Evolutionary conservation across 164 flowering plant species (phyloP).

Genomic region (Santalum album): DNA sequence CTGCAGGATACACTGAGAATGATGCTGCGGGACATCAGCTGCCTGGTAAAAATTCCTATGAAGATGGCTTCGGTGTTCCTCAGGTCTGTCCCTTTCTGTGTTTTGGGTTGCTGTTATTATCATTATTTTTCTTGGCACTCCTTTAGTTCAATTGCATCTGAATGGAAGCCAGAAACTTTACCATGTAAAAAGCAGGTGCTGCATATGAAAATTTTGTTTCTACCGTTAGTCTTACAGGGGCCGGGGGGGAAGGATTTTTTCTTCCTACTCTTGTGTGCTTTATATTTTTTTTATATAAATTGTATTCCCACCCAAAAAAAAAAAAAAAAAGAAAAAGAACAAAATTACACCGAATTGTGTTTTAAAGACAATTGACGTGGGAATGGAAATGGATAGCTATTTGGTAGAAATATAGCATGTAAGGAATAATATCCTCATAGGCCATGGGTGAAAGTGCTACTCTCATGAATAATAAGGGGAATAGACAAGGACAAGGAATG

Average conservation of each 20-base stretch:
- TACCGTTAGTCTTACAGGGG: not conserved
- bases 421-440: too few relatives aligned
- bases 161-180: not conserved
- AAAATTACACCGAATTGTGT: too few relatives aligned
- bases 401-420: too few relatives aligned
- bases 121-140: not conserved
- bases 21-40: constrained; percentile 38
- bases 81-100: constrained; percentile 41
- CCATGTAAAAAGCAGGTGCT: not conserved
- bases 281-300: too few relatives aligned
- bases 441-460: too few relatives aligned
- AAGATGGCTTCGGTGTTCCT: constrained; percentile 47
- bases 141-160: too few relatives aligned
- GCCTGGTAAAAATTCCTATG: constrained; percentile 44
- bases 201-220: not conserved
- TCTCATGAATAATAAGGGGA: too few relatives aligned
- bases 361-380: too few relatives aligned
- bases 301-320: too few relatives aligned
- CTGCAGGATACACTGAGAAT: constrained; percentile 43
- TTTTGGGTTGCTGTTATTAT: not conserved
- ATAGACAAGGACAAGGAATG: too few relatives aligned
- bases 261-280: not conserved
- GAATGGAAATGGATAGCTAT: too few relatives aligned
- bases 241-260: not conserved
- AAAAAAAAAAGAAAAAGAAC: too few relatives aligned